Evolutionary conservation across 768 basidiomycete species (phyloP).

Genomic region (Termitomyces sp.): DNA sequence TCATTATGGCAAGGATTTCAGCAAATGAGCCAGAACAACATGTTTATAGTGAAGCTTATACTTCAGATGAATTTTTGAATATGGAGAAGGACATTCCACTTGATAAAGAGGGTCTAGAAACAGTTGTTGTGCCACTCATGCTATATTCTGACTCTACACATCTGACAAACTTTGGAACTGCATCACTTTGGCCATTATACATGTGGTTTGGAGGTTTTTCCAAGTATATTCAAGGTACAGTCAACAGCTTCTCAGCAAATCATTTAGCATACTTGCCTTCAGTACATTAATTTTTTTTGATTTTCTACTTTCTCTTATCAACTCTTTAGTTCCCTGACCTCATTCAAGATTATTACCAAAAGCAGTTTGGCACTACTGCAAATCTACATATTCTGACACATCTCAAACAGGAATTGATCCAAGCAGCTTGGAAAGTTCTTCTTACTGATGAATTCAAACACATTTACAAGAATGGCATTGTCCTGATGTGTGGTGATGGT

Average conservation of each 20-base stretch:
- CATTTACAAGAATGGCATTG: neutral
- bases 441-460: neutral
- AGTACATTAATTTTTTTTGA: neutral
- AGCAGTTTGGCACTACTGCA: neutral
- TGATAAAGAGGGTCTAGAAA: too few species aligned
- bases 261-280: neutral
- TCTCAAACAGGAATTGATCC: neutral
- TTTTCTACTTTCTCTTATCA: neutral
- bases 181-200: too few species aligned
- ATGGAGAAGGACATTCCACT: too few species aligned
- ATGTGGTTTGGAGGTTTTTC: neutral
- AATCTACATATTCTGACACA: neutral
- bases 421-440: neutral
- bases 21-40: too few species aligned
- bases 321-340: neutral
- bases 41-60: too few species aligned
- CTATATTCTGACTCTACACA: too few species aligned
- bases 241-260: neutral
- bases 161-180: too few species aligned
- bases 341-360: neutral
- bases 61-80: too few species aligned
- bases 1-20: too few species aligned
- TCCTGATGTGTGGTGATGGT: neutral
- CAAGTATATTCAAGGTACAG: neutral
- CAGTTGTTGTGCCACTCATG: too few species aligned